Percentiles rank a stretch among this genome's conserved stretches.
phyloP scores from a whole-genome alignment of 768 basidiomycete genomes.

The Lactarius trivialis region DNA sequence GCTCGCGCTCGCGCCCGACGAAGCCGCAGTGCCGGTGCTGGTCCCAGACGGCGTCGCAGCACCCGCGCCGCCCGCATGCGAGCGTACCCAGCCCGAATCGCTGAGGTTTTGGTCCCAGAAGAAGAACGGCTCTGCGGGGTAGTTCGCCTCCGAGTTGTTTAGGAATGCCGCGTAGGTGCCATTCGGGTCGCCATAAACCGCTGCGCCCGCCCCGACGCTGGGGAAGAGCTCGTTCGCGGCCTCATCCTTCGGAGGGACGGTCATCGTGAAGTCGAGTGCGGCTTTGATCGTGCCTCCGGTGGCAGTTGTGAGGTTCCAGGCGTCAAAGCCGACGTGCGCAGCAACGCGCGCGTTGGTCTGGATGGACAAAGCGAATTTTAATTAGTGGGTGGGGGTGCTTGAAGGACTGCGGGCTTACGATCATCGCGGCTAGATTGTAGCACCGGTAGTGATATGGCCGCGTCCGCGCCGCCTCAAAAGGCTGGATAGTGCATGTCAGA shows the following conservation, averaged over 20 bases:
- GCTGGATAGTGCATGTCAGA: constrained; percentile 29
- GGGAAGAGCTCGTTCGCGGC: constrained; percentile 25
- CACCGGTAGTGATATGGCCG: constrained; percentile 31
- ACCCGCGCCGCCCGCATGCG: not conserved
- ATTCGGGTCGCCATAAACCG: constrained; percentile 30
- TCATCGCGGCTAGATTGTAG: constrained; percentile 32
- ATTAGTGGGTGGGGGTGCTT: constrained; percentile 6
- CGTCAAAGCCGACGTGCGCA: constrained; percentile 25
- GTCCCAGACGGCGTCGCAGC: not conserved
- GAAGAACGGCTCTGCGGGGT: constrained; percentile 16
- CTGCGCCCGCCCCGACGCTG: constrained; percentile 25
- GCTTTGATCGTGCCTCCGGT: constrained; percentile 27
- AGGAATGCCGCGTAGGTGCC: constrained; percentile 28
- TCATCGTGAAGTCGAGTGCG: constrained; percentile 31
- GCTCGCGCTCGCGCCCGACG: not conserved
- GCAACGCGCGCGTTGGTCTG: constrained; percentile 29
- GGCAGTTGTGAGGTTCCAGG: constrained; percentile 27
- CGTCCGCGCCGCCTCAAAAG: constrained; percentile 30
- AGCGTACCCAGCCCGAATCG: constrained; percentile 3
- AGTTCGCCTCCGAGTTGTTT: constrained; percentile 1
- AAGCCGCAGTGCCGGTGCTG: not conserved
- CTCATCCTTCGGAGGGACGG: constrained; percentile 22
- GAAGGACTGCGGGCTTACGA: constrained; percentile 21
- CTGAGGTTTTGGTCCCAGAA: constrained; percentile 21
- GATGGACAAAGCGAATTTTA: not conserved